Percentiles rank a stretch among this genome's conserved stretches.
Conservation (phyloP, 305 asterid species). For the Withania somnifera region DNA sequence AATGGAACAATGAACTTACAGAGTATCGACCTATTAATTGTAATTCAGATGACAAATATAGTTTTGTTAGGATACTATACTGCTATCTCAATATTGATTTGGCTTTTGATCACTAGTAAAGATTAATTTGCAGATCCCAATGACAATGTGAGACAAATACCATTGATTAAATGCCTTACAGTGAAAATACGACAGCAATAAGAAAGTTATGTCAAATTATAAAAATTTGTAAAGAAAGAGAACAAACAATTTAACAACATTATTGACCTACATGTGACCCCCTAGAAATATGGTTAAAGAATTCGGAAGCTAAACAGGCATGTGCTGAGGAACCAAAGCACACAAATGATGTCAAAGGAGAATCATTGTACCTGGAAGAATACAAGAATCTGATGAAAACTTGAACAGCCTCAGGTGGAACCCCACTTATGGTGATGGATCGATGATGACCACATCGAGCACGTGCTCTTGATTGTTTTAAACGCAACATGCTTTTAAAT, state of each 20-base stretch:
- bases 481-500: conserved; percentile 42
- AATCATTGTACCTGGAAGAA: conserved; percentile 58
- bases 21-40: background rate
- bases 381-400: conserved; percentile 64
- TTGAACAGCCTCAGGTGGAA: conserved; percentile 73
- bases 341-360: conserved; percentile 2
- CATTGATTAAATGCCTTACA: no score
- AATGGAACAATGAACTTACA: background rate
- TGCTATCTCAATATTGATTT: background rate
- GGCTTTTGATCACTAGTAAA: background rate
- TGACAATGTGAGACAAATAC: background rate
- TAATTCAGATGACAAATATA: background rate
- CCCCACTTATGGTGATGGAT: conserved; percentile 55
- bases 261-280: background rate
- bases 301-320: background rate
- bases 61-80: background rate
- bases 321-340: background rate
- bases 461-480: conserved; percentile 24
- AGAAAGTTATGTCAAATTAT: background rate
- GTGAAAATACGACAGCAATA: background rate
- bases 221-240: background rate
- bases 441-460: conserved; percentile 19
- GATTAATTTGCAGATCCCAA: background rate
- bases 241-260: background rate
- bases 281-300: background rate